Evolutionary conservation across 768 basidiomycete genomes (phyloP).

Genomic region (Boletus barrowsii): DNA sequence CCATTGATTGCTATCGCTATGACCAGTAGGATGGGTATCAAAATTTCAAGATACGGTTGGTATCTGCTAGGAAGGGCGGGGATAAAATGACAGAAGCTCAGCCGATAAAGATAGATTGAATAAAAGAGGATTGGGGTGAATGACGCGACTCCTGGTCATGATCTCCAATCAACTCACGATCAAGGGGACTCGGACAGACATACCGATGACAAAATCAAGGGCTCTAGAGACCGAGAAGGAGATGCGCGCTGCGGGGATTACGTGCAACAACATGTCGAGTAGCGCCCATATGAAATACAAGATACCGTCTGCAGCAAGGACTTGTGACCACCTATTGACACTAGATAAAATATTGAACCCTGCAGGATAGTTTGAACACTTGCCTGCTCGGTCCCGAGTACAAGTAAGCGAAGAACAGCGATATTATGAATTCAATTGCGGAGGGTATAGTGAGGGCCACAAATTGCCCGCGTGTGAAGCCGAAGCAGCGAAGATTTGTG

Average conservation of each 20-base stretch:
- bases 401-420: constrained; percentile 48
- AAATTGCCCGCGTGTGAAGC: constrained; percentile 46
- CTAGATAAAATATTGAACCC: background rate
- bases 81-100: constrained; percentile 51
- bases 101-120: constrained; percentile 57
- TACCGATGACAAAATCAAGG: constrained; percentile 63
- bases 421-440: constrained; percentile 59
- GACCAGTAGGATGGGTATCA: constrained; percentile 54
- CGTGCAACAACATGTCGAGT: constrained; percentile 58
- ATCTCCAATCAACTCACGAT: background rate
- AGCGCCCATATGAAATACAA: constrained; percentile 57
- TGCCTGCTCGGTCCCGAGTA: constrained; percentile 50
- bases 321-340: constrained; percentile 42
- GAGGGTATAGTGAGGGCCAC: constrained; percentile 59
- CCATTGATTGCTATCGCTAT: constrained; percentile 53
- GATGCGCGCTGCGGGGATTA: constrained; percentile 48
- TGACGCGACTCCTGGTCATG: constrained; percentile 46
- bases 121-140: constrained; percentile 66
- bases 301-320: constrained; percentile 61
- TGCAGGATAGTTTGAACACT: constrained; percentile 22
- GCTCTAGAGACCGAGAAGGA: constrained; percentile 45
- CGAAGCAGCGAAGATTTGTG: constrained; percentile 67
- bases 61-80: constrained; percentile 50
- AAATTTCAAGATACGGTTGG: constrained; percentile 40
- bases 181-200: constrained; percentile 21